Evolutionary conservation across 768 basidiomycete genomes (phyloP), one percentile per base, ranked within the genome.

Genomic region (Agrocybe praecox): DNA sequence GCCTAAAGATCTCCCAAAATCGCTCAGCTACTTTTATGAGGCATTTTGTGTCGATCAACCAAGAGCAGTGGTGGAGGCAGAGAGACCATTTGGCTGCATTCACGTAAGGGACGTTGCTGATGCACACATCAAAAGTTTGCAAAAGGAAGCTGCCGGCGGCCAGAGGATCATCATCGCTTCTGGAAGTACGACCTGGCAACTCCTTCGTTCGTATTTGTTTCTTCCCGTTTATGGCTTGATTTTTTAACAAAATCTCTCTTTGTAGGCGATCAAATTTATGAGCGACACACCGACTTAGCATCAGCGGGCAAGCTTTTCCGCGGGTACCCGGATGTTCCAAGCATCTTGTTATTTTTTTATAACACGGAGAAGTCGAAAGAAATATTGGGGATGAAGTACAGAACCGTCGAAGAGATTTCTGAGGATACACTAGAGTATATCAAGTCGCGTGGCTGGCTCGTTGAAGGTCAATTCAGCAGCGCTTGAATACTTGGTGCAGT

Each of bases 61-160:
- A 0, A 33, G 59, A 5, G 62, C 70, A 19, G 52, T 40, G 0
- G 46, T 72, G 0, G 56, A 54, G 1, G 59, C 49, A 2, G 47
- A 62, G 2, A 15, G 5, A 4, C 14, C n/a, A 15, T 59, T 62
- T 15, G 57, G 59, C 22, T 82, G 76, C 74, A 60, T 81, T 29
- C 80, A 85, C 51, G 82, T 85, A 1, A 75, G 81, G 7, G 84
- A 86, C 63, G 63, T 83, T 29, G 85, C 84, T 0, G 72, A 75
- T 19, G 86, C 79, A 0, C 87, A 89, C 65, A 73, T 76, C 0
- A 66, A 73, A 7, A 81, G 83, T 2, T 67, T 90, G 26, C 75
- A 75, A 48, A 77, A 74, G 50, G 72, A 76, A 18, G 76, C 72
- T 5, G 86, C 85, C 0, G 79, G 77, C 3, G 82, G 83, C 2